Evolutionary conservation across 768 basidiomycete genomes (phyloP), one percentile per base, ranked within the genome.

Genomic region (Rhizopogon vesiculosus): DNA sequence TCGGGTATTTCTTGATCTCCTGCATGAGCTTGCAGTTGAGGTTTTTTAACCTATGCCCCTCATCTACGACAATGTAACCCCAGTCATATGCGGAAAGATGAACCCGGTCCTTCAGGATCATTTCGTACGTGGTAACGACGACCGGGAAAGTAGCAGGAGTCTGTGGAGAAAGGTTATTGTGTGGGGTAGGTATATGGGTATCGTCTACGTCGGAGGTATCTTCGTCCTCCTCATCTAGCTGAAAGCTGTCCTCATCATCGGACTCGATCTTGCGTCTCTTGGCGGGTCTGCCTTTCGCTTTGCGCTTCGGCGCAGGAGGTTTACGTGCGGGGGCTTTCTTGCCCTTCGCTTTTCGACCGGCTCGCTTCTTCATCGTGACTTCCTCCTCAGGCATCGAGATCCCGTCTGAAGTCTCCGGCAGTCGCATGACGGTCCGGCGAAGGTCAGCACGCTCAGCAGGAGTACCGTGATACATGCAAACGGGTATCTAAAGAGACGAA

Each of bases 11-110:
- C 74, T 94, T 95, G 61, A 99, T 88, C 69, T 96, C 93, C 56
- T 80, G 79, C 71, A 98, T 91, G 15, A 98, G 81, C 74, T 83
- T 87, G 71, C 93, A 93, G 64, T 98, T 83, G 56, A 96, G 76
- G 64, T 99, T 99, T 76, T 98, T 98, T 66, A 99, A 70, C 22
- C 96, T 78, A 71, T 99, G 97, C 0, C 96, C 93, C 71, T 96
- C 93, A 66, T 95, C 93, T 2, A 99, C 96, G 56, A 98, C 91
- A 66, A 98, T 92, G 66, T 95, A 97, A 25, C 90, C 85, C 88
- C 89, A 92, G 42, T 81, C 72, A 66, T 89, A 90, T 56, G 78
- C 79, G 45, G 75, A 70, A 51, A 89, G 78, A 62, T 86, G 80
- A 39, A 76, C 70, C 31, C 86, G 82, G 69, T 97, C 90, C 57